A percentile compares a stretch with the other conserved stretches of the same genome.
These are phyloP conservation scores for Mortierella claussenii DNA, from an alignment of 192 early-diverging fungal species.

Conservation along the genomic window DNA sequence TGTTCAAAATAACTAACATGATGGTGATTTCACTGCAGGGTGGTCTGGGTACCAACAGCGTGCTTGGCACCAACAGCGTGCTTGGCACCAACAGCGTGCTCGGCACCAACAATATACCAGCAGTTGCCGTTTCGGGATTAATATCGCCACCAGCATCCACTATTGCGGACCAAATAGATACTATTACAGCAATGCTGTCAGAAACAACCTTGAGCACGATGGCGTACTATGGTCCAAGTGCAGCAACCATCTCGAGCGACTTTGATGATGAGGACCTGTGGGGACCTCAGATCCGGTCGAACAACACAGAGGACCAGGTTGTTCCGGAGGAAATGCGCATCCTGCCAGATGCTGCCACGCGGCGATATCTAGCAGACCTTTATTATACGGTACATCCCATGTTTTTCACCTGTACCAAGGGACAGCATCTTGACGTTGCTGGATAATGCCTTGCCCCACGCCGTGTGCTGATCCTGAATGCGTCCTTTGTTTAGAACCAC, in stretches of 20 bases:
- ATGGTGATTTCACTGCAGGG: too few species aligned
- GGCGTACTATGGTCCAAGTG: constrained; percentile 30
- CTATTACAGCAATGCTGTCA: constrained; percentile 11
- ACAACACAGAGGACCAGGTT: constrained; percentile 16
- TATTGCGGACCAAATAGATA: constrained; percentile 15
- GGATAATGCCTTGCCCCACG: too few species aligned
- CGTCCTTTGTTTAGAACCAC: constrained; percentile 41
- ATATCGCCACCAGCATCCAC: constrained; percentile 1
- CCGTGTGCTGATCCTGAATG: too few species aligned
- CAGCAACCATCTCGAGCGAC: constrained; percentile 18
- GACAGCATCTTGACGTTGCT: too few species aligned
- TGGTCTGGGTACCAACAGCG: too few species aligned
- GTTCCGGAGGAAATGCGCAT: constrained; percentile 29
- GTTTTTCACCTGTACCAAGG: too few species aligned
- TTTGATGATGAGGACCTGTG: constrained; percentile 37
- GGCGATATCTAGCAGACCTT: constrained; percentile 5
- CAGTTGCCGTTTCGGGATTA: neutral
- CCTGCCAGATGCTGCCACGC: constrained; percentile 21
- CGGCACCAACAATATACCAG: neutral
- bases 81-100: neutral
- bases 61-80: too few species aligned
- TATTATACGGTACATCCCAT: constrained; percentile 25
- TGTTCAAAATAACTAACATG: too few species aligned
- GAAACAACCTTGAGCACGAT: constrained; percentile 32
- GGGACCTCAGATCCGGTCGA: constrained; percentile 26